These are phyloP conservation scores for Microdochium nivale DNA, from an alignment of 2,329 filamentous ascomycete species.

Conservation along the genomic window DNA sequence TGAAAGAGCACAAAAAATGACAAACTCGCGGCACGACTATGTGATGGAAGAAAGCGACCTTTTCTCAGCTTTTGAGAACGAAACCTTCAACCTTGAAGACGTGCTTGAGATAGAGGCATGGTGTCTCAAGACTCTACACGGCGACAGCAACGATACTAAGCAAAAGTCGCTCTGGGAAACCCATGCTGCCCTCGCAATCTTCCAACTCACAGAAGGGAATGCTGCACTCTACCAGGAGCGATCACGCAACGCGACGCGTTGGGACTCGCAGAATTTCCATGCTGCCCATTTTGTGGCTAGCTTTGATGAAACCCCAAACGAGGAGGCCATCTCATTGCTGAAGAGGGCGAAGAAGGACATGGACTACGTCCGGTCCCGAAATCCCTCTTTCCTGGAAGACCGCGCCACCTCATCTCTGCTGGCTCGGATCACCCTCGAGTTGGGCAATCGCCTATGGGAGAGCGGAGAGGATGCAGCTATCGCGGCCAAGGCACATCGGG, in stretches of 20 bases:
- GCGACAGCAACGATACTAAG: constrained; percentile 9
- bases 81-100: constrained; percentile 10
- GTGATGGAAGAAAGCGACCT: background rate
- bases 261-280: constrained; percentile 19
- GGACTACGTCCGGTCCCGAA: constrained; percentile 8
- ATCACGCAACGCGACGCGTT: constrained; percentile 14
- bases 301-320: constrained; percentile 11
- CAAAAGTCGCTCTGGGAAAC: constrained; percentile 19
- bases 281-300: constrained; percentile 19
- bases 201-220: constrained; percentile 15
- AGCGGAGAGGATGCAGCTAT: constrained; percentile 10
- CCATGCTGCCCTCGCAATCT: constrained; percentile 16
- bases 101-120: constrained; percentile 16
- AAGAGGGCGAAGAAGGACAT: constrained; percentile 14
- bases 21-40: constrained; percentile 1
- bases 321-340: constrained; percentile 16
- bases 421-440: constrained; percentile 18
- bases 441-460: constrained; percentile 19
- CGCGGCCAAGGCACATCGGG: constrained; percentile 16
- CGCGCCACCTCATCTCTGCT: constrained; percentile 16
- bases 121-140: constrained; percentile 10
- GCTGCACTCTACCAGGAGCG: constrained; percentile 14
- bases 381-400: constrained; percentile 11
- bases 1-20: constrained; percentile 12
- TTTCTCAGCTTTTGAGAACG: constrained; percentile 10